phyloP scores from a whole-genome alignment of 2,329 filamentous ascomycete species.

The Epichloe sibirici region DNA sequence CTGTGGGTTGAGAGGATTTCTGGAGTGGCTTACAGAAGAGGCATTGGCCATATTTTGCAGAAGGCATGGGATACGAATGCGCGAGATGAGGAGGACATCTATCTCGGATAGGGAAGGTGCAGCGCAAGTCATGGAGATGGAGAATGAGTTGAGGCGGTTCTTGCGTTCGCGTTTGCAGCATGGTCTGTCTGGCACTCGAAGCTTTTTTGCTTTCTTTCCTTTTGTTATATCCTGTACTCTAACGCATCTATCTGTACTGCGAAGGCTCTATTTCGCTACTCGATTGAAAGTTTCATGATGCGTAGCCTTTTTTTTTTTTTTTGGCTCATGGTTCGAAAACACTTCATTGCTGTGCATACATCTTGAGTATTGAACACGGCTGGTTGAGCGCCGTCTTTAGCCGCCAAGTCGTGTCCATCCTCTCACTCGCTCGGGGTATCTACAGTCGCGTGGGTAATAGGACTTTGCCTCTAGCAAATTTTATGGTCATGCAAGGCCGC shows the following conservation, averaged over 20 bases:
- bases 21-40: conserved; percentile 27
- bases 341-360: neutral
- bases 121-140: neutral
- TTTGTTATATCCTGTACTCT: neutral
- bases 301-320: no score
- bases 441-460: no score
- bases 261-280: neutral
- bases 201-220: neutral
- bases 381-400: neutral
- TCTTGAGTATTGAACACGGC: neutral
- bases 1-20: conserved; percentile 34
- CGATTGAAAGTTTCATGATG: no score
- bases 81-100: conserved; percentile 27
- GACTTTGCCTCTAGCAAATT: no score
- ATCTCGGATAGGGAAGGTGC: conserved; percentile 23
- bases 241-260: neutral
- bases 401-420: neutral
- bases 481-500: no score
- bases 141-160: neutral
- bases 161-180: neutral
- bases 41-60: conserved; percentile 29
- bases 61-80: conserved; percentile 28
- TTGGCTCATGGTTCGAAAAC: no score
- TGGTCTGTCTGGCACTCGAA: neutral
- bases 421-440: no score